Percentiles rank a stretch among this genome's conserved stretches.
phyloP scores from a whole-genome alignment of 1,284 basidiomycete genomes.

The Austroboletus novae-zelandiae region DNA sequence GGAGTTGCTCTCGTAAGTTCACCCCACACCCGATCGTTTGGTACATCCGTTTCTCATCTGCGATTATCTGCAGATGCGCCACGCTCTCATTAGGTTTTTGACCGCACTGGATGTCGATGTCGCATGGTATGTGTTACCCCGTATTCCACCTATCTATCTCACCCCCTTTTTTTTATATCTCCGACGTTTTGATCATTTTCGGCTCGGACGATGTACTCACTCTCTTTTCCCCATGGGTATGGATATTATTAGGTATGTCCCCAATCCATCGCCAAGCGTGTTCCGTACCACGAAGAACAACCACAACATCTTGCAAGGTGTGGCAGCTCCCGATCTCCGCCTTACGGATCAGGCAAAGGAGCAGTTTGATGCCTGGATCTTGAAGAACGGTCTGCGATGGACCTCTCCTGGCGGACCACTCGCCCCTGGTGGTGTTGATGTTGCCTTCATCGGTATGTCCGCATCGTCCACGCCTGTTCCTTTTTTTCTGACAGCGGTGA shows the following conservation, averaged over 20 bases:
- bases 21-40: constrained; percentile 2
- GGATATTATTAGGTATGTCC: constrained; percentile 68
- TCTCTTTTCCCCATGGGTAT: background rate
- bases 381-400: constrained; percentile 81
- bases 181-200: constrained; percentile 2
- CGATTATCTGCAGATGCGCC: constrained; percentile 66
- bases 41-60: constrained; percentile 18
- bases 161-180: constrained; percentile 6
- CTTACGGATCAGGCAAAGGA: constrained; percentile 74
- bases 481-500: constrained; percentile 7
- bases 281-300: constrained; percentile 93
- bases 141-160: background rate
- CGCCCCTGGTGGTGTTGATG: constrained; percentile 74
- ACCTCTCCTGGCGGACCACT: constrained; percentile 76
- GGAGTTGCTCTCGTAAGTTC: constrained; percentile 79
- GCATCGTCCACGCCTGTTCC: background rate
- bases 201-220: constrained; percentile 4
- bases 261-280: constrained; percentile 80
- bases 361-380: constrained; percentile 84
- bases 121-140: constrained; percentile 58
- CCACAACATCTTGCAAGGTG: constrained; percentile 86
- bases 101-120: constrained; percentile 74
- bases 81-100: constrained; percentile 83
- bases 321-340: constrained; percentile 70
- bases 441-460: constrained; percentile 74